These are phyloP conservation scores for Cocos nucifera DNA, from an alignment of 176 grass and related monocot species.

Conservation along the genomic window DNA sequence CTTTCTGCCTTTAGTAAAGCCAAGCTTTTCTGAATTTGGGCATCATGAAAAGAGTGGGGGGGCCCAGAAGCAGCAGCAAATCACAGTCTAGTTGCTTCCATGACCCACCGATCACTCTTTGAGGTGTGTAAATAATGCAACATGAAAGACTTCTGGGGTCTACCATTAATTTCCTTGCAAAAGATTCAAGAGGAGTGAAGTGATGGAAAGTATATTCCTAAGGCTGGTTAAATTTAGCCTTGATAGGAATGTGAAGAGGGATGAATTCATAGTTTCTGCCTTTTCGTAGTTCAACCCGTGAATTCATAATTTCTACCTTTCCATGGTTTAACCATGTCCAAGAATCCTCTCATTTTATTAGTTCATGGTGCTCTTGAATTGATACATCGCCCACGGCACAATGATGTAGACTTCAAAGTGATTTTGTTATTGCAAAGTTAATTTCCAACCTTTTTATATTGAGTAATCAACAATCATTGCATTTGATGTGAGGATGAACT, in stretches of 20 bases:
- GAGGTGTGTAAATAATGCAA: not conserved
- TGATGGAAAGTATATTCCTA: slow-evolving; percentile 18
- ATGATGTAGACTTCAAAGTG: not conserved
- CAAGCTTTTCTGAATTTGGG: slow-evolving; percentile 1
- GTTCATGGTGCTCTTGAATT: slow-evolving; percentile 3
- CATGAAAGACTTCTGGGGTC: slow-evolving; percentile 5
- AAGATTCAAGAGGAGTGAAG: slow-evolving; percentile 24
- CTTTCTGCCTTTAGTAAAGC: not conserved
- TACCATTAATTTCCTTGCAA: slow-evolving; percentile 19
- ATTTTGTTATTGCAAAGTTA: too few relatives aligned
- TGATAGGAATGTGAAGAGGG: not conserved
- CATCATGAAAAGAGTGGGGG: not conserved
- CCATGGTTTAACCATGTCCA: too few relatives aligned
- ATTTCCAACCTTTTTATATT: too few relatives aligned
- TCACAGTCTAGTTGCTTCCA: slow-evolving; percentile 7
- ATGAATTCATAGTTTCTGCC: slow-evolving; percentile 6
- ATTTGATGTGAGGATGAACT: too few relatives aligned
- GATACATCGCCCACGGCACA: not conserved
- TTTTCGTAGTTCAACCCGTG: not conserved
- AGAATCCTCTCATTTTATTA: slow-evolving; percentile 4
- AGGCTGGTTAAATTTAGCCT: slow-evolving; percentile 11
- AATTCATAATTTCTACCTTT: slow-evolving; percentile 11
- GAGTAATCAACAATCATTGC: too few relatives aligned
- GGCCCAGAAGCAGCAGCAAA: not conserved
- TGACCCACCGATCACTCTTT: slow-evolving; percentile 6